Evolutionary conservation across 2,329 filamentous ascomycete species (phyloP).

Genomic region (Akanthomyces dipterigenus): DNA sequence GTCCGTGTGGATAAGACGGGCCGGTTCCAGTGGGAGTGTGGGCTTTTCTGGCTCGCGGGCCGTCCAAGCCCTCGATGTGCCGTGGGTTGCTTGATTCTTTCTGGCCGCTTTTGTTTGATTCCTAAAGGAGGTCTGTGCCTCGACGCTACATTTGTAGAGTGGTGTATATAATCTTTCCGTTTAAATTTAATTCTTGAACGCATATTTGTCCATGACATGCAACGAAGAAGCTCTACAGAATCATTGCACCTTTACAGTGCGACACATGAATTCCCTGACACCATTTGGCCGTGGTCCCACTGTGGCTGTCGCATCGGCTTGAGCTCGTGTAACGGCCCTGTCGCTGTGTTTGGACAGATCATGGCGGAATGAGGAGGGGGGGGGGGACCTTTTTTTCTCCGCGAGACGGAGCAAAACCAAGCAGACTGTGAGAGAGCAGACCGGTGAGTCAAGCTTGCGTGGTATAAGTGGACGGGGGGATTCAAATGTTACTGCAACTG

Average conservation of each 20-base stretch:
- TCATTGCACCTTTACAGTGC: not conserved
- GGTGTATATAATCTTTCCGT: too few species aligned
- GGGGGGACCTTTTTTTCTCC: too few species aligned
- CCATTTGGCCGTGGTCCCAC: not conserved
- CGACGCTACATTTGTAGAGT: too few species aligned
- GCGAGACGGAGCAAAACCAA: too few species aligned
- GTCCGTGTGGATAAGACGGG: not conserved
- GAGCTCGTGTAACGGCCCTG: not conserved
- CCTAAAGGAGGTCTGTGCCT: not conserved
- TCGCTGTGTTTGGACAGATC: not conserved
- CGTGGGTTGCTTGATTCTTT: not conserved
- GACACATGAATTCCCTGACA: not conserved
- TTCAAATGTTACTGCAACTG: too few species aligned
- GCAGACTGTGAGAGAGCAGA: too few species aligned
- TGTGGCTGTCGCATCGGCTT: not conserved
- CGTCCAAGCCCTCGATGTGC: not conserved
- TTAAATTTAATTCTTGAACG: too few species aligned
- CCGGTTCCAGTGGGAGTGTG: not conserved
- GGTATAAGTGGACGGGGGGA: too few species aligned
- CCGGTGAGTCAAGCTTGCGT: too few species aligned
- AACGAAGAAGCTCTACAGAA: not conserved
- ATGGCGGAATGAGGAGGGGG: too few species aligned
- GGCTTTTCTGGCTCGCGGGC: not conserved
- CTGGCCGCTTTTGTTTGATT: not conserved
- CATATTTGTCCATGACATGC: not conserved